These are phyloP conservation scores for Chlorella vulgaris DNA, from an alignment of 139 green algal genomes.

Conservation along the genomic window DNA sequence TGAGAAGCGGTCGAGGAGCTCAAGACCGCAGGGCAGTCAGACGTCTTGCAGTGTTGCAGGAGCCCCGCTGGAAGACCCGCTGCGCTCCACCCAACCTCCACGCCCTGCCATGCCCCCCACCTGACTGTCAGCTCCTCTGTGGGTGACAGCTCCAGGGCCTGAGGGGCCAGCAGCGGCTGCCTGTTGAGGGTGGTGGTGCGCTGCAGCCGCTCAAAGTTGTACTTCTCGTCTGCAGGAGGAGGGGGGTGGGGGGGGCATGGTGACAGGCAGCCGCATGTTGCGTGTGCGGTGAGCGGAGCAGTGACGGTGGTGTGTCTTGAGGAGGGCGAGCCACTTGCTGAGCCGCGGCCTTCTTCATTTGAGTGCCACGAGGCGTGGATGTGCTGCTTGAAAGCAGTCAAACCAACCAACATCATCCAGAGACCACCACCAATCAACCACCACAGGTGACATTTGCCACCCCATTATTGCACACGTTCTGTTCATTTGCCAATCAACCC, in stretches of 20 bases:
- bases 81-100: not conserved
- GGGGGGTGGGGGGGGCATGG: not conserved
- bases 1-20: no score
- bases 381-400: no score
- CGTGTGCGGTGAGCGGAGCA: no score
- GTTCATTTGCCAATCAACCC: not conserved
- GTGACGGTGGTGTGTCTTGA: no score
- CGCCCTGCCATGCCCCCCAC: not conserved
- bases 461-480: not conserved
- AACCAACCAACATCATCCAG: not conserved
- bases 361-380: no score
- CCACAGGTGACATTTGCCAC: not conserved
- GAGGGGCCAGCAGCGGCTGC: slow-evolving; percentile 85
- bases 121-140: slow-evolving; percentile 59
- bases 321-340: no score
- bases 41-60: not conserved
- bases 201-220: slow-evolving; percentile 89
- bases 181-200: slow-evolving; percentile 65
- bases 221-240: slow-evolving; percentile 86
- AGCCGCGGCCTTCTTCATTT: no score
- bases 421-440: not conserved
- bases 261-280: not conserved
- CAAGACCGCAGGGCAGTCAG: no score
- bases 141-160: slow-evolving; percentile 58
- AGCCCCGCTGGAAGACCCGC: not conserved